These are phyloP conservation scores for Pythium apleroticum DNA, from an alignment of 352 stramenopile species.

Conservation along the genomic window DNA sequence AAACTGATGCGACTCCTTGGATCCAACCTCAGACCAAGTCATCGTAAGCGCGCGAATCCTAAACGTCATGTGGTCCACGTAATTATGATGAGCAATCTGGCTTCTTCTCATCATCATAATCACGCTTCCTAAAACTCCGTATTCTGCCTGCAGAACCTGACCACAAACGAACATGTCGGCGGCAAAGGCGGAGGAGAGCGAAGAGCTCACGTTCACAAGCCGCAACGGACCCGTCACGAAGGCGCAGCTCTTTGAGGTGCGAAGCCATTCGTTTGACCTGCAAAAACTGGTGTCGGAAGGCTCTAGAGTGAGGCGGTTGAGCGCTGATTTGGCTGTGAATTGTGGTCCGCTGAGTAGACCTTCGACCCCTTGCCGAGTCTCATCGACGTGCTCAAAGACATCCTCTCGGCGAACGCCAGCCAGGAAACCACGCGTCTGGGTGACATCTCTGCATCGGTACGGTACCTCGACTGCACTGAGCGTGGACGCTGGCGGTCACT, in stretches of 20 bases:
- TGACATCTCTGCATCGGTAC: slow-evolving; percentile 78
- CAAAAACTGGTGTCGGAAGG: background rate
- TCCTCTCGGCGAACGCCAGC: slow-evolving; percentile 65
- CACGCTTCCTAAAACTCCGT: too few relatives aligned
- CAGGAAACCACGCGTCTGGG: slow-evolving; percentile 79
- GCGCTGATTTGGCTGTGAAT: background rate
- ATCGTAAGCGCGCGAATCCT: too few relatives aligned
- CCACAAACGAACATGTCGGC: slow-evolving; percentile 14
- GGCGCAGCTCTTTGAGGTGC: slow-evolving; percentile 67
- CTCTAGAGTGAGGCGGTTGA: background rate
- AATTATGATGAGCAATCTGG: too few relatives aligned
- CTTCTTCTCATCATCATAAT: too few relatives aligned
- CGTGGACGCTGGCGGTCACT: background rate
- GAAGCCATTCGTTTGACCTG: background rate
- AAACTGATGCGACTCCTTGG: too few relatives aligned
- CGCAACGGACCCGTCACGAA: slow-evolving; percentile 56
- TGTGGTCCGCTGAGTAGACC: slow-evolving; percentile 31
- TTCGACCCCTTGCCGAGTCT: slow-evolving; percentile 82
- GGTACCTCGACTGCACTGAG: background rate
- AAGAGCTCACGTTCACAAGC: slow-evolving; percentile 38
- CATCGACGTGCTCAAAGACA: slow-evolving; percentile 86
- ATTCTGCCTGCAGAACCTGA: too few relatives aligned
- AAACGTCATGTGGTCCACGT: too few relatives aligned
- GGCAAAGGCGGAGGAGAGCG: slow-evolving; percentile 22
- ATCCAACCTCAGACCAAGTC: too few relatives aligned